Percentiles rank a stretch among this genome's conserved stretches.
phyloP scores from a whole-genome alignment of 169 alveolate genomes.

The Plasmodium ovale region DNA sequence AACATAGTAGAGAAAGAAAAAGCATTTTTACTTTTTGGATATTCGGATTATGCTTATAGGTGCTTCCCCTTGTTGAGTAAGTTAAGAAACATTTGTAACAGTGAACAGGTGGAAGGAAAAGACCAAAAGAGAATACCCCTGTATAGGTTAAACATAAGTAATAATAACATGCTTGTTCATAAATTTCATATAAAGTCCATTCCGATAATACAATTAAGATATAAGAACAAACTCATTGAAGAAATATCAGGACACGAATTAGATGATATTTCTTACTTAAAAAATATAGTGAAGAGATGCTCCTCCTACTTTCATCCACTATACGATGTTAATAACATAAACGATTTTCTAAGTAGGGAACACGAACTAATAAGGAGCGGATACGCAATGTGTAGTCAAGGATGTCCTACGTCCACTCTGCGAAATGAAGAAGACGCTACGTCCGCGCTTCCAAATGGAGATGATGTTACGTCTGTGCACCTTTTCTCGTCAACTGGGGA shows the following conservation, averaged over 20 bases:
- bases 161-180: slow-evolving; percentile 35
- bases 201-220: slow-evolving; percentile 67
- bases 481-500: no score
- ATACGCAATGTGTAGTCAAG: background rate
- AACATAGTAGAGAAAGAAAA: slow-evolving; percentile 25
- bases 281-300: slow-evolving; percentile 26
- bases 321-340: slow-evolving; percentile 15
- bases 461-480: no score
- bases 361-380: slow-evolving; percentile 14
- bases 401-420: background rate
- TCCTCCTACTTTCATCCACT: slow-evolving; percentile 35
- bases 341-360: slow-evolving; percentile 66
- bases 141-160: slow-evolving; percentile 54
- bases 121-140: slow-evolving; percentile 30
- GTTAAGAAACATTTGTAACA: slow-evolving; percentile 12
- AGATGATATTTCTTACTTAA: slow-evolving; percentile 27
- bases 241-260: slow-evolving; percentile 68
- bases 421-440: background rate
- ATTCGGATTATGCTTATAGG: slow-evolving; percentile 63
- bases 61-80: slow-evolving; percentile 19
- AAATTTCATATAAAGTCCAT: slow-evolving; percentile 66
- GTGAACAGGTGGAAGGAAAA: background rate
- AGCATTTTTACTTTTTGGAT: slow-evolving; percentile 51
- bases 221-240: slow-evolving; percentile 51
- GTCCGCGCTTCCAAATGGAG: background rate